Conservation (phyloP, 2,329 filamentous ascomycete genomes). For the Aureobasidium sp. region DNA sequence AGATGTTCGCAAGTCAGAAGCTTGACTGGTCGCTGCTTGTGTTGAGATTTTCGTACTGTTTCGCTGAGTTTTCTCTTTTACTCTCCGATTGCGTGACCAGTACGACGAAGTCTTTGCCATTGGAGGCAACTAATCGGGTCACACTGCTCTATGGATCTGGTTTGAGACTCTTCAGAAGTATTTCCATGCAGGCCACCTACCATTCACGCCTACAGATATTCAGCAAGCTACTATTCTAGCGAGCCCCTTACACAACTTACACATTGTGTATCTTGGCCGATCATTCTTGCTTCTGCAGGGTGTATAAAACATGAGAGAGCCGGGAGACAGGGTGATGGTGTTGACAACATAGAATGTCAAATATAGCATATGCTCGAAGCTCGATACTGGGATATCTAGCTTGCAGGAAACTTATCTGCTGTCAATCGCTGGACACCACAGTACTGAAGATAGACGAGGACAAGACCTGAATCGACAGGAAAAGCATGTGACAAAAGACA, state of each 20-base stretch:
- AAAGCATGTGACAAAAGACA: not conserved
- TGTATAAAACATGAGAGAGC: not conserved
- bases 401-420: too few relatives aligned
- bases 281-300: not conserved
- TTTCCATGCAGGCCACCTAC: too few relatives aligned
- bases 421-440: not conserved
- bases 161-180: too few relatives aligned
- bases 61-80: too few relatives aligned
- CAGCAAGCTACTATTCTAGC: fast-evolving
- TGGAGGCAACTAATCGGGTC: too few relatives aligned
- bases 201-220: too few relatives aligned
- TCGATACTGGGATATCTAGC: too few relatives aligned
- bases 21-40: not conserved
- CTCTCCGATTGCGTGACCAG: too few relatives aligned
- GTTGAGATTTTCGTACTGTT: too few relatives aligned
- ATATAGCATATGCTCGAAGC: not conserved
- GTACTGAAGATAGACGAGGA: not conserved
- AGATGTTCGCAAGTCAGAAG: not conserved
- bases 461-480: not conserved
- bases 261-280: not conserved
- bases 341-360: not conserved
- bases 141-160: too few relatives aligned
- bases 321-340: not conserved
- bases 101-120: too few relatives aligned
- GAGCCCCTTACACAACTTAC: not conserved